Evolutionary conservation across 202 grass and related monocot species (phyloP), one percentile per base, ranked within the genome.

Genomic region (Carex arenaria): DNA sequence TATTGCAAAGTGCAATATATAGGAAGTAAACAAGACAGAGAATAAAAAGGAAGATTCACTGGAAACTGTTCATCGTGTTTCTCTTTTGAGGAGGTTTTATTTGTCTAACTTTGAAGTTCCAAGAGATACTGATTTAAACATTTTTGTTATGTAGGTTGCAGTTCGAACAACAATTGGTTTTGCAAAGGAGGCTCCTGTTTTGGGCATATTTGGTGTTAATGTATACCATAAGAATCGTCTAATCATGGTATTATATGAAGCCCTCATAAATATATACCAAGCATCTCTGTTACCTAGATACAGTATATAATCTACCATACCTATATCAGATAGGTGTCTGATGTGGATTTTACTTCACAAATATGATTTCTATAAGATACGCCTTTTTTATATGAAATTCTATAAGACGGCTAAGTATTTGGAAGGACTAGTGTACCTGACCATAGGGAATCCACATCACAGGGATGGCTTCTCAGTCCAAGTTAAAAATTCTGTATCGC

Each of bases 221-320:
- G 95, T 98, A 61, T 98, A 98, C 82, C 92, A 98, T 84, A 98
- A 94, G 80, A 93, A 94, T 86, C 92, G 95, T 72, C 90, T 98
- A 67, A 94, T 98, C 82, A 94, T 98, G 95, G 95, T 98, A 87
- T 84, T 11, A 9, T 42, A 36, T 62, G 11, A 70, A 49, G 14
- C 15, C 65, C 4, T 80, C 5, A 45, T 56, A 11, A 26, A 23
- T 26, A 66, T 55, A 66, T 9, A 54, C 13, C 36, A 31, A n/a
- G 10, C 10, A 53, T 62, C 53, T 80, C 18, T 26, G n/a, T 64
- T 81, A 59, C 17, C 32, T 79, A 51, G 59, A 82, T 63, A 11
- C 22, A 55, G 26, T 13, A 75, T 32, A 75, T 75, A 30, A 31
- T 75, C 22, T 32, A 55, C 72, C 49, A 31, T 28, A 52, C 2